Evolutionary conservation across 805 yeast genomes (phyloP), one percentile per base, ranked within the genome.

Genomic region (Danielozyma ontarioensis): DNA sequence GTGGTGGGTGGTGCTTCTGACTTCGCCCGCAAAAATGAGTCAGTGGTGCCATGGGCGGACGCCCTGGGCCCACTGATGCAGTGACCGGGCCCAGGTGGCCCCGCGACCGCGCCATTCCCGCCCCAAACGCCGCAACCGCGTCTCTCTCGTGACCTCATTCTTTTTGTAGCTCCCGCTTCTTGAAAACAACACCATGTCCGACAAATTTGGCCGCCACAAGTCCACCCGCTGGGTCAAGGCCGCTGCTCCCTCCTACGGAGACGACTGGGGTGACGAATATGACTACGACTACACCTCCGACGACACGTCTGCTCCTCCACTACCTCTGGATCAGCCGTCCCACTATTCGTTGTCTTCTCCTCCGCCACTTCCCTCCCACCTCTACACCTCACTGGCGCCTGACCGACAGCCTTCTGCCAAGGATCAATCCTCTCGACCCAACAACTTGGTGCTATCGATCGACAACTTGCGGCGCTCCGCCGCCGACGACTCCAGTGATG

Each of bases 191-290:
- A 22, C 15, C 16, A 53, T 54, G 58, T 37, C 50, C 2, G 70
- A 64, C 30, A 54, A 57, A 31, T 62, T 66, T 40, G 69, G 58
- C 18, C 57, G 72, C 46, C 71, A 65, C 35, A 57, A 56, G 29
- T 64, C 70, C 24, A 55, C 69, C 5, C 49, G 72, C 31, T 66
- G 72, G 72, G 68, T 57, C 8, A 60, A 58, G 33, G 64, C 71
- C 5, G 43, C 59, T n/a, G 61, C 58, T 4, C 72, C 71, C n/a
- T 34, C 54, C 3, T 64, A 64, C 37, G 68, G 68, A 1, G 68
- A 62, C 34, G 68, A 62, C 15, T 64, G 70, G 70, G 62, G 54
- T 15, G 64, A 58, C 34, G 64, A 58, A 17, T 53, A 53, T 34
- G 64, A 55, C 21, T 41, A 49, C 29, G 54, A 46, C 15, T 44